Percentiles rank a stretch among this genome's conserved stretches.
phyloP scores from a whole-genome alignment of 176 grass and related monocot genomes.

The Musa itinerans region DNA sequence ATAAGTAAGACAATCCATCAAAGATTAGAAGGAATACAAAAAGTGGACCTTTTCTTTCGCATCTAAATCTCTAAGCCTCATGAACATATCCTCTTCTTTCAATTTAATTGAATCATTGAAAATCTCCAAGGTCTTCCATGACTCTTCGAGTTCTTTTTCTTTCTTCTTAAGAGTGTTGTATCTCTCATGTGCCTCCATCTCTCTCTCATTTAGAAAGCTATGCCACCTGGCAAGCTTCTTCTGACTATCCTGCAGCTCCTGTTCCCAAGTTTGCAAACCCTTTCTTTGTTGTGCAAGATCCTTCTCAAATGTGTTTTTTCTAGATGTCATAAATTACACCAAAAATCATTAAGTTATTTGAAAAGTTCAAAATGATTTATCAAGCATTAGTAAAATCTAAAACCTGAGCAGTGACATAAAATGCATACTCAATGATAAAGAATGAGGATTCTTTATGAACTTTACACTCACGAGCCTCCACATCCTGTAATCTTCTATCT shows the following conservation, averaged over 20 bases:
- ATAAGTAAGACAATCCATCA: neutral
- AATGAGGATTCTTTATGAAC: slow-evolving; percentile 48
- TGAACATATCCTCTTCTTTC: slow-evolving; percentile 3
- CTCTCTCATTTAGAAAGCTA: slow-evolving; percentile 2
- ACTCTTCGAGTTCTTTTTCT: slow-evolving; percentile 7
- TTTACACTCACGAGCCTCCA: slow-evolving; percentile 58
- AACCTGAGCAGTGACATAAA: neutral
- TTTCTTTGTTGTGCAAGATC: neutral
- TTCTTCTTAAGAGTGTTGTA: neutral
- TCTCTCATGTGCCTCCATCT: neutral
- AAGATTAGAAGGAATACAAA: neutral
- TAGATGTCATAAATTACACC: neutral
- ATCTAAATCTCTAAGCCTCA: neutral
- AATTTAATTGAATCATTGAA: neutral
- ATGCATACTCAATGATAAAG: slow-evolving; percentile 5
- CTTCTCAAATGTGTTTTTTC: slow-evolving; percentile 1
- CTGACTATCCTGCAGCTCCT: neutral
- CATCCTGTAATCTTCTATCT: slow-evolving; percentile 72
- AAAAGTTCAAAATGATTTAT: neutral
- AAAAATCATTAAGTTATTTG: neutral
- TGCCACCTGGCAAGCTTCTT: neutral
- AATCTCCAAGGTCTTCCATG: neutral
- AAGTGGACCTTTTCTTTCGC: neutral
- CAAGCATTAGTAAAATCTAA: neutral
- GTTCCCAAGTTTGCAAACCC: neutral